These are phyloP conservation scores for Boletus smithii DNA, from an alignment of 1,284 basidiomycete genomes.

Conservation along the genomic window DNA sequence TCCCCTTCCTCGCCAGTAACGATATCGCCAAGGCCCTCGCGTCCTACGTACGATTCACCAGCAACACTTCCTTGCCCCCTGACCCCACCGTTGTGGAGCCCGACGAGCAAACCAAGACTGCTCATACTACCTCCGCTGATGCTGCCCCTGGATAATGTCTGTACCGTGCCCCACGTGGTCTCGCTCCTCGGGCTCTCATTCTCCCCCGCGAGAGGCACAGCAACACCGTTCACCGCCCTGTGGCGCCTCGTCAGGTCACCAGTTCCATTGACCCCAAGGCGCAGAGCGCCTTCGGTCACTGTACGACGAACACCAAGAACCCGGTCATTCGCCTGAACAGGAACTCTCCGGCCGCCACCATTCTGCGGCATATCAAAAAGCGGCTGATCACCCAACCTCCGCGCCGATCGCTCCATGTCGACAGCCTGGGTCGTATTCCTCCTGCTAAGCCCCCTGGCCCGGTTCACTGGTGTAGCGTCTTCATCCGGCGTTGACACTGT, in stretches of 20 bases:
- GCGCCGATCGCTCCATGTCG: slow-evolving; percentile 20
- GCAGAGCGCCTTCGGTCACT: slow-evolving; percentile 18
- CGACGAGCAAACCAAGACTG: slow-evolving; percentile 30
- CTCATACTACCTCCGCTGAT: slow-evolving; percentile 24
- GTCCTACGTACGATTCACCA: slow-evolving; percentile 19
- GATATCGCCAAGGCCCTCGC: slow-evolving; percentile 11
- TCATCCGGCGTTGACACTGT: slow-evolving; percentile 32
- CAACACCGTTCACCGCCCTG: slow-evolving; percentile 11
- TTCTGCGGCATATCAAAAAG: slow-evolving; percentile 12
- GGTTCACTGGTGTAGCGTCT: slow-evolving; percentile 25
- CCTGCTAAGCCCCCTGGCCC: slow-evolving; percentile 21
- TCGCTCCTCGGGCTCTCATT: slow-evolving; percentile 32
- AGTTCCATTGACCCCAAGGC: slow-evolving; percentile 6
- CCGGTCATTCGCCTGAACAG: slow-evolving; percentile 17
- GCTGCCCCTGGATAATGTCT: slow-evolving; percentile 22
- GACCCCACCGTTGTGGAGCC: slow-evolving; percentile 32
- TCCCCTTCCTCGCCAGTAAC: slow-evolving; percentile 15
- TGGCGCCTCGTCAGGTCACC: slow-evolving; percentile 7
- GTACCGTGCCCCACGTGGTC: slow-evolving; percentile 34
- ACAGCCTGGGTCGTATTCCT: slow-evolving; percentile 27
- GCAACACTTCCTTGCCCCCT: slow-evolving; percentile 23
- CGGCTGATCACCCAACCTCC: slow-evolving; percentile 15
- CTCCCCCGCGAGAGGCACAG: slow-evolving; percentile 13
- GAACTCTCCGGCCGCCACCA: slow-evolving; percentile 16
- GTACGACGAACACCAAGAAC: slow-evolving; percentile 21